These are phyloP conservation scores for Fusarium temperatum DNA, from an alignment of 2,329 filamentous ascomycete species.

Conservation along the genomic window DNA sequence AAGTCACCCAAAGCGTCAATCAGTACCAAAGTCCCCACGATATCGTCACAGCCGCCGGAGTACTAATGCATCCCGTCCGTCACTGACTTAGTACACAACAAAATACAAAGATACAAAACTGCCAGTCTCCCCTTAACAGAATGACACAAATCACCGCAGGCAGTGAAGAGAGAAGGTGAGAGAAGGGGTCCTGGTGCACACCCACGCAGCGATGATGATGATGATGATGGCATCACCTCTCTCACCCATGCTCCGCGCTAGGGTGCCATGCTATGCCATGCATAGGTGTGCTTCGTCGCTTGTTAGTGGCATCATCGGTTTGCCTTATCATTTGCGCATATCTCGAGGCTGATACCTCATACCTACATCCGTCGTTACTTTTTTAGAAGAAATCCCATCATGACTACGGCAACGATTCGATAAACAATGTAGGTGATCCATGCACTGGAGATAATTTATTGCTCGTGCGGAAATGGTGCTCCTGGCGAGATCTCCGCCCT, in stretches of 20 bases:
- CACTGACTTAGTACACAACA: neutral
- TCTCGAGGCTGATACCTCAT: constrained; percentile 15
- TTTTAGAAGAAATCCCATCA: neutral
- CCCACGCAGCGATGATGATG: constrained; percentile 9
- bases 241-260: constrained; percentile 14
- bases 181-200: constrained; percentile 27
- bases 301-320: constrained; percentile 32
- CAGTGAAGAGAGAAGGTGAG: neutral
- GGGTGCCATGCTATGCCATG: neutral
- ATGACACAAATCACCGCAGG: constrained; percentile 6
- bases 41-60: constrained; percentile 15
- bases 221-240: constrained; percentile 34
- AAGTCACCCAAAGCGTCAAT: constrained; percentile 26
- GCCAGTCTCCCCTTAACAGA: constrained; percentile 1
- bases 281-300: constrained; percentile 8
- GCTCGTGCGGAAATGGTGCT: constrained; percentile 17
- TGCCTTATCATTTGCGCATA: constrained; percentile 5
- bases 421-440: constrained; percentile 1
- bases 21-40: constrained; percentile 19
- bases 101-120: constrained; percentile 9
- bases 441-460: neutral
- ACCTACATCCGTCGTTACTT: constrained; percentile 4
- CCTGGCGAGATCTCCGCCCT: constrained; percentile 34
- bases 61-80: neutral
- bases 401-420: constrained; percentile 3